Base-by-base conservation (phyloP, 306 rosid genomes). In the Elaeagnus macrophylla region DNA sequence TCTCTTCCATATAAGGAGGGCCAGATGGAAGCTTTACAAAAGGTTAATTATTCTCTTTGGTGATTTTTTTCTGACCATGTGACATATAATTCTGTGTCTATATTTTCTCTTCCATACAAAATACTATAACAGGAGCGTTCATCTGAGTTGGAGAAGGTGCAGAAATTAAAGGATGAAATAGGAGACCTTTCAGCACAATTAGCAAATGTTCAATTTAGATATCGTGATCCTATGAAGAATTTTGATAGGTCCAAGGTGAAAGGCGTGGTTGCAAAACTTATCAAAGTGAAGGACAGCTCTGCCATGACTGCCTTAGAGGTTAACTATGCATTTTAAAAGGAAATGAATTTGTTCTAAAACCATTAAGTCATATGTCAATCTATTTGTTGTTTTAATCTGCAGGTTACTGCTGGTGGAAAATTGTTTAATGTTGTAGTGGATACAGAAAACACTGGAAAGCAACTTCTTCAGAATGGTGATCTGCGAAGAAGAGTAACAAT, bases 341-440 rank as follows among this genome's bases (percentile, higher is more conserved):
- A n/a, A n/a, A 20, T 52, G 51, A 37, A 56, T 39, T 56, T 52
- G 39, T 36, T 45, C 19, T 37, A 16, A 37, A 51, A 51, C 37
- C 9, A 35, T 53, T 9, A n/a, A n/a, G 12, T 10, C 8, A 7
- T 60, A 46, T 39, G 16, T 63, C 62, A 39, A 65, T 39, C 66
- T 12, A 51, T 41, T 53, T 12, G 15, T 53, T 59, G 37, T 51
- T 40, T 10, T 42, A 35, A 20, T 59, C 53, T 72, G 62, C 77
- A 91, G 97, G 97, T 86, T 66, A 71, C 97, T 64, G 97, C 97
- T 37, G 97, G 83, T 66, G 97, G 97, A 68, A 84, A 84, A 82
- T 71, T 91, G 75, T 91, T 64, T 74, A 86, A 87, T 79, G 88
- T 91, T 67, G 89, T 91, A 14, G 97, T 87, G 65, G 96, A 91